Evolutionary conservation across 805 yeast species (phyloP), one percentile per base, ranked within the genome.

Genomic region (Wickerhamomyces canadensis): DNA sequence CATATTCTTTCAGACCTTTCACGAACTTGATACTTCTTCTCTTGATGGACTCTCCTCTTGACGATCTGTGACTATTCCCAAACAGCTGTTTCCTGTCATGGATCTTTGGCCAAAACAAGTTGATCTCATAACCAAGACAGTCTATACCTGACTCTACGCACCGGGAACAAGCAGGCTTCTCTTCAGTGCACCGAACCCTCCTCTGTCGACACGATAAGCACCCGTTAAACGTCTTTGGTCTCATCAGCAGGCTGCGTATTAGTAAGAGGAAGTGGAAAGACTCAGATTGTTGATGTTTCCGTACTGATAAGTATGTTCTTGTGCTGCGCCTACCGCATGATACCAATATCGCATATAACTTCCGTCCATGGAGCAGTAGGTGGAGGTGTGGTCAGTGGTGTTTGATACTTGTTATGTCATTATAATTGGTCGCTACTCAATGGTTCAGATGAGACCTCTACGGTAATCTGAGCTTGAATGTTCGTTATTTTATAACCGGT

Each of bases 151-250:
- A 70, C 51, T 77, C 79, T 29, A 65, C 65, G 57, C 96, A 87
- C 40, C 84, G 70, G n/a, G 58, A 54, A 59, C 96, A 87, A 12
- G 61, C 54, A 0, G 96, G 96, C 45, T 70, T 72, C 12, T 68
- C 65, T 37, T 83, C 63, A 55, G 86, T 95, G 58, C 96, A 87
- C 40, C 83, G 78, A 33, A 87, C 80, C 57, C 86, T 84, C 31
- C 96, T 60, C 13, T 79, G 64, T 31, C 96, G 69, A 52, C 96
- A 87, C 0, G 95, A 84, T 67, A 85, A 85, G 55, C 96, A 87
- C 1, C 96, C 96, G 0, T 84, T 78, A 53, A 85, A 87, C 0
- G 93, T 79, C 54, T 87, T 88, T 8, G 74, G 72, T 39, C 79
- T 61, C 42, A 60, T 66, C 43, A 47, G 51, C 30, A 7, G 23